Evolutionary conservation across 352 stramenopile genomes (phyloP).

Genomic region (Globisporangium yorkense): DNA sequence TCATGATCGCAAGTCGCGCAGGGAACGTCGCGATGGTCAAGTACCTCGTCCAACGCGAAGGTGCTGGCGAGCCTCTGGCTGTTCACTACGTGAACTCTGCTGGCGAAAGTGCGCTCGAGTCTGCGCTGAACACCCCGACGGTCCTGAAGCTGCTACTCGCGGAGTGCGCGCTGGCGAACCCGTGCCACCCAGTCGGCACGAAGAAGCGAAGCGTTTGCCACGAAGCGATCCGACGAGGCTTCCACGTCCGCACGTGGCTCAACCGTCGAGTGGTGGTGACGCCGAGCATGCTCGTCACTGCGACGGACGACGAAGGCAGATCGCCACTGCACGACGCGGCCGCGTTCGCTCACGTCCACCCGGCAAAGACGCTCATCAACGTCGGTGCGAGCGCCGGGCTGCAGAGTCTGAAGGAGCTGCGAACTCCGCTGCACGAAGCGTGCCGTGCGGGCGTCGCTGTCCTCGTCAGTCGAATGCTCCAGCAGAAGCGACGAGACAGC

Average conservation of each 20-base stretch:
- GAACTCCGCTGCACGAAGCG: constrained; percentile 7
- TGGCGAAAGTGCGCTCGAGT: constrained; percentile 14
- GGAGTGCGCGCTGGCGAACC: constrained; percentile 6
- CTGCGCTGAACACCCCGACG: constrained; percentile 6
- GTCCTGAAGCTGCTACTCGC: constrained; percentile 11
- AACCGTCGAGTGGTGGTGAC: constrained; percentile 11
- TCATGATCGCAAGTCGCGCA: constrained; percentile 26
- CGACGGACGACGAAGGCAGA: constrained; percentile 13
- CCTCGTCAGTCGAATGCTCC: constrained; percentile 5
- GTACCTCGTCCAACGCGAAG: constrained; percentile 14
- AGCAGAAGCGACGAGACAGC: not conserved
- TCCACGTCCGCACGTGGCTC: constrained; percentile 20
- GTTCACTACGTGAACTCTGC: constrained; percentile 8
- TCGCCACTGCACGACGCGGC: constrained; percentile 9
- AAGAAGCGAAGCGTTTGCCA: constrained; percentile 17
- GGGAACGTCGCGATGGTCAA: constrained; percentile 11
- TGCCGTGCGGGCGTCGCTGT: constrained; percentile 1
- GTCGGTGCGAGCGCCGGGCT: not conserved
- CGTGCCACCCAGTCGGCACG: constrained; percentile 8
- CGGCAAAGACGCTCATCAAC: constrained; percentile 12
- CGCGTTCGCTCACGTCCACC: not conserved
- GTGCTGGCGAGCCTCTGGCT: constrained; percentile 15
- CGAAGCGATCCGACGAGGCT: constrained; percentile 19
- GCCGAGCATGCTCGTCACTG: constrained; percentile 10
- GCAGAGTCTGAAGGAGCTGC: not conserved